These are phyloP conservation scores for Cercis canadensis DNA, from an alignment of 306 rosid genomes.

Conservation along the genomic window DNA sequence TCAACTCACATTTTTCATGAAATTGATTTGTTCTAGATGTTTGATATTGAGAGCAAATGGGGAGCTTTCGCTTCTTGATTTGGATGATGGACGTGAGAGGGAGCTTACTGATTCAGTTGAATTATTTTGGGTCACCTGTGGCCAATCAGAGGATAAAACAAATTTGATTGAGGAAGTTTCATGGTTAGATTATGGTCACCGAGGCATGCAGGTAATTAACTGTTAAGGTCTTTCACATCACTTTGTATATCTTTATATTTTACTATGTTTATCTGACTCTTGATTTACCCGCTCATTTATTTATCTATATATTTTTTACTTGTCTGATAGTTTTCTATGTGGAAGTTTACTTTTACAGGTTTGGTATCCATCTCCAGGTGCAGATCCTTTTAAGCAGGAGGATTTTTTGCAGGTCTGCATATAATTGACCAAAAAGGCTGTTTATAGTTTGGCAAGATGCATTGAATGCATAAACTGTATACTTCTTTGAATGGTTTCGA, in stretches of 20 bases:
- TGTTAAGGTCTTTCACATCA: conserved; percentile 29
- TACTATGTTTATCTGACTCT: conserved; percentile 30
- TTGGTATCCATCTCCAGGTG: conserved; percentile 97
- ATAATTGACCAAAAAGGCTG: conserved; percentile 28
- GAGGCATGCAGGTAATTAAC: conserved; percentile 96
- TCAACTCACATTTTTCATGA: conserved; percentile 39
- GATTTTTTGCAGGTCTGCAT: conserved; percentile 91
- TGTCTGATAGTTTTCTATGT: conserved; percentile 62
- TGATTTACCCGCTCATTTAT: conserved; percentile 27
- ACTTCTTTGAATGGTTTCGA: conserved; percentile 27
- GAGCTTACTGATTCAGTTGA: conserved; percentile 95
- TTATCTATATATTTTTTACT: conserved; percentile 28
- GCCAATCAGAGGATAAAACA: conserved; percentile 89
- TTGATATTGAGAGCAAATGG: conserved; percentile 92
- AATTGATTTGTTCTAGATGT: conserved; percentile 65
- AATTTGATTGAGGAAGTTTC: conserved; percentile 98
- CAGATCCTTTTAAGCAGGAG: conserved; percentile 92
- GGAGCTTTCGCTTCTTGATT: conserved; percentile 97
- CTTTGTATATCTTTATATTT: conserved; percentile 29
- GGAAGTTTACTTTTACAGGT: conserved; percentile 85
- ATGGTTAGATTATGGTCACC: conserved; percentile 97
- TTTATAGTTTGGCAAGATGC: conserved; percentile 32
- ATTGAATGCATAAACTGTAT: conserved; percentile 13
- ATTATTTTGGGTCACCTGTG: conserved; percentile 98
- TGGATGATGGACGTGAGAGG: conserved; percentile 94